Evolutionary conservation across 768 basidiomycete species (phyloP).

Genomic region (Boletus coccyginus): DNA sequence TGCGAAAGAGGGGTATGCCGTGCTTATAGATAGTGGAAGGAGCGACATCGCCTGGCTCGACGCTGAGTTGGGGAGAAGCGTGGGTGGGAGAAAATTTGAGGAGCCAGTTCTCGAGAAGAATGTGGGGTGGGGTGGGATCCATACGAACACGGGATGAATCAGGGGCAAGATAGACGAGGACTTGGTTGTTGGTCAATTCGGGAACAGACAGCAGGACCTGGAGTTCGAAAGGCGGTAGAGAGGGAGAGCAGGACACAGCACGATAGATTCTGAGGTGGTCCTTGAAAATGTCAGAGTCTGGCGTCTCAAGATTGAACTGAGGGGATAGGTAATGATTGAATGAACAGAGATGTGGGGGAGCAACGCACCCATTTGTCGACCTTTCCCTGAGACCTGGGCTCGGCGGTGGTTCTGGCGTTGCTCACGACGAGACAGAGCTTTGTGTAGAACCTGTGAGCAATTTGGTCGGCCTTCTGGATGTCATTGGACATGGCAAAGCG

Average conservation of each 20-base stretch:
- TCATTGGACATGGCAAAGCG: constrained; percentile 49
- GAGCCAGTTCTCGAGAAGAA: constrained; percentile 73
- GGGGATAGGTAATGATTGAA: neutral
- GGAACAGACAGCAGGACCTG: constrained; percentile 72
- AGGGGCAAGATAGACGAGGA: constrained; percentile 63
- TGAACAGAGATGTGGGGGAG: neutral
- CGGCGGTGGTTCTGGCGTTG: constrained; percentile 65
- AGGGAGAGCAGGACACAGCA: constrained; percentile 38
- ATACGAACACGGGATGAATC: constrained; percentile 60
- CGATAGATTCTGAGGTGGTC: constrained; percentile 60
- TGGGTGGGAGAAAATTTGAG: constrained; percentile 43
- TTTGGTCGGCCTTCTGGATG: constrained; percentile 76
- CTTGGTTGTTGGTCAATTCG: constrained; percentile 65
- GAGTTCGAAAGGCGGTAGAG: constrained; percentile 52
- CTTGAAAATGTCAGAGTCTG: constrained; percentile 66
- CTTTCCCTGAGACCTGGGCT: constrained; percentile 43
- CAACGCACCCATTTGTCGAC: constrained; percentile 78
- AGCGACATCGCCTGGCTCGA: constrained; percentile 47
- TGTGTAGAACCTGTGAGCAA: constrained; percentile 78
- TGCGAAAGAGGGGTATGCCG: constrained; percentile 78
- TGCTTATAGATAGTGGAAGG: constrained; percentile 83
- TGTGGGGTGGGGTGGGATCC: constrained; percentile 63
- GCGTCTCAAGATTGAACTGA: constrained; percentile 82
- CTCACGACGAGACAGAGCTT: constrained; percentile 77
- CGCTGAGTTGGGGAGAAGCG: constrained; percentile 16